Percentiles rank a stretch among this genome's conserved stretches.
Conservation (phyloP, 2,329 filamentous ascomycete species). For the Penicillium sp. region DNA sequence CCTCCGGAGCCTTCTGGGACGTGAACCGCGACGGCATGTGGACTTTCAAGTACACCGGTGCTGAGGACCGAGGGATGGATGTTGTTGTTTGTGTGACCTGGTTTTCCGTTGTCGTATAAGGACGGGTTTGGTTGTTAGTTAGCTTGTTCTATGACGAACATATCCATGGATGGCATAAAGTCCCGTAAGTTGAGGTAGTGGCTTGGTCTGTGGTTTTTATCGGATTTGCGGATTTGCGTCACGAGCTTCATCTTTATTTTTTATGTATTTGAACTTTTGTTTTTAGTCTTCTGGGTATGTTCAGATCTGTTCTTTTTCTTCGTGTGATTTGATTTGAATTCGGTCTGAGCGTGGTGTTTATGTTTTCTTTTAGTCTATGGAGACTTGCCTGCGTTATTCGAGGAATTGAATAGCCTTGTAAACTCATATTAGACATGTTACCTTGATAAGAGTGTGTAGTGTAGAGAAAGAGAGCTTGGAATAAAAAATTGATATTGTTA, state of each 20-base stretch:
- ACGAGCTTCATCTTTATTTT: background rate
- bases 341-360: slow-evolving; percentile 7
- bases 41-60: slow-evolving; percentile 52
- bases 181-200: background rate
- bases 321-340: slow-evolving; percentile 5
- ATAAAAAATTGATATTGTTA: background rate
- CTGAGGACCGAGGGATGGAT: slow-evolving; percentile 49
- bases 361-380: slow-evolving; percentile 1
- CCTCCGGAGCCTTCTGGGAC: slow-evolving; percentile 53
- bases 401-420: background rate
- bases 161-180: background rate
- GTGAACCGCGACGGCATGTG: slow-evolving; percentile 55
- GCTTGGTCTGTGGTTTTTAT: background rate
- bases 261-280: slow-evolving; percentile 4
- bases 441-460: background rate
- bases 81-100: slow-evolving; percentile 52
- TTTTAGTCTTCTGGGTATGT: background rate
- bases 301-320: background rate
- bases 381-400: background rate
- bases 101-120: slow-evolving; percentile 40
- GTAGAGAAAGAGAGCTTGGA: background rate
- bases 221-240: no score
- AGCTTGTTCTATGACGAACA: background rate
- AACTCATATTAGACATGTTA: background rate
- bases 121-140: background rate